A percentile compares a stretch with the other conserved stretches of the same genome.
Evolutionary conservation across 495 filamentous ascomycete species (phyloP).

Genomic region (Neurospora sp.): DNA sequence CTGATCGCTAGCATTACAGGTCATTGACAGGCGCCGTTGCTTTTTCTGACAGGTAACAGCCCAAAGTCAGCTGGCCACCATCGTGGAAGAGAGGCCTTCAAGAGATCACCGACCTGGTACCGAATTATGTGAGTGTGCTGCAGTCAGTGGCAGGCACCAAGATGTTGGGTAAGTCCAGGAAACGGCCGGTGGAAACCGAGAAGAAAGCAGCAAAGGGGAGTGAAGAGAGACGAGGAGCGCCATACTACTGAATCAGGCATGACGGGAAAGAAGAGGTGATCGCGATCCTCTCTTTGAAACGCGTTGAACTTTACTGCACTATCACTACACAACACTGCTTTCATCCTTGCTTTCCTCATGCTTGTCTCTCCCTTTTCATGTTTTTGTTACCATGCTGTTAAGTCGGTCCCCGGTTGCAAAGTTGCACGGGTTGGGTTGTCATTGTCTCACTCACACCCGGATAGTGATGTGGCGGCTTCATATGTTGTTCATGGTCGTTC

Average conservation of each 20-base stretch:
- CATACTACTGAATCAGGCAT: neutral
- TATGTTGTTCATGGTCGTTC: neutral
- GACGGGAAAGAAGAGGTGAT: neutral
- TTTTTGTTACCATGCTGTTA: neutral
- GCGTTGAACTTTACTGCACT: neutral
- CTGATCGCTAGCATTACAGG: neutral
- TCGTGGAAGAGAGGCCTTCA: neutral
- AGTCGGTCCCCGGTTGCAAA: neutral
- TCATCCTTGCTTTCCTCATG: neutral
- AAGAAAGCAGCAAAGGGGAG: neutral
- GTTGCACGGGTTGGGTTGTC: neutral
- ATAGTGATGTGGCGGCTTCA: neutral
- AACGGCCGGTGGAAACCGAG: neutral
- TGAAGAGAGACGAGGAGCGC: neutral
- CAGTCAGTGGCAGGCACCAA: neutral
- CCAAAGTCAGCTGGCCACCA: neutral
- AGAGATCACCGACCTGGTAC: neutral
- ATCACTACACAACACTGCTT: neutral
- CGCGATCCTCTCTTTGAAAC: neutral
- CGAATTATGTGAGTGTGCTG: neutral
- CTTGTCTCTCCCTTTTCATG: neutral
- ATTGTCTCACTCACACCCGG: neutral
- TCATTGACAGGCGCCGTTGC: neutral
- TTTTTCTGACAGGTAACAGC: neutral
- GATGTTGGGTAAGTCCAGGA: neutral